Base-by-base conservation (phyloP, 352 stramenopile species). In the Saprolegnia diclina region DNA sequence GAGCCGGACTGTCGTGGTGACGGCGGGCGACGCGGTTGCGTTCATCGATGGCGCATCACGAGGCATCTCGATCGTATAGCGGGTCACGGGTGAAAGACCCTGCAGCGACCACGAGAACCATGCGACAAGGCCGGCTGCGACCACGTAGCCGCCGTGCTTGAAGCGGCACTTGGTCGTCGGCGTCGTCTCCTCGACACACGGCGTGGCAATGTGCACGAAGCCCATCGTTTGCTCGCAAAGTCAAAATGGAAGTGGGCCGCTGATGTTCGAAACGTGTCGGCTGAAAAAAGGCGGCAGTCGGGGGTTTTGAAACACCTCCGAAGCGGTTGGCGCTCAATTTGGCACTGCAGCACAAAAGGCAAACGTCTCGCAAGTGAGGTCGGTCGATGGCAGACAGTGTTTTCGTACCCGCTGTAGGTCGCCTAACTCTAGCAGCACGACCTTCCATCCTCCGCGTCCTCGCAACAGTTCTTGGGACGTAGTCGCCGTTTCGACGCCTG, bases 21-120 rank as follows among this genome's bases (percentile, higher is more conserved):
- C 29, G 24, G 5, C 46, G n/a, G 52, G 52, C 24, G 52, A 9
- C 35, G n/a, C 3, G 1, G 52, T 13, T 16, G 24, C 35, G 35
- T 59, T 35, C 3, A 11, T 9, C 19, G 13, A 18, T 4, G 1
- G 52, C 11, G 52, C 11, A 3, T 11, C 52, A 3, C 11, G 3
- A 26, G 52, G 52, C 11, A 42, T 35, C 19, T 59, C 52, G 35
- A 59, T 59, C 35, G 13, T 59, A 9, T 59, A 9, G 19, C 19
- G 16, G 1, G 52, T 59, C 42, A 48, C 18, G 3, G 11, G 42
- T 10, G 42, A 48, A 48, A 48, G 42, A 3, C 42, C 42, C 19
- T 59, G 52, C 1, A 59, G 11, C 13, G 52, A 59, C 52, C 52
- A 59, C 35, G 52, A 59, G 35, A 59, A 9, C 52, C 52, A 59